Conservation (phyloP, 2,329 filamentous ascomycete species). For the Colletotrichum salicis region DNA sequence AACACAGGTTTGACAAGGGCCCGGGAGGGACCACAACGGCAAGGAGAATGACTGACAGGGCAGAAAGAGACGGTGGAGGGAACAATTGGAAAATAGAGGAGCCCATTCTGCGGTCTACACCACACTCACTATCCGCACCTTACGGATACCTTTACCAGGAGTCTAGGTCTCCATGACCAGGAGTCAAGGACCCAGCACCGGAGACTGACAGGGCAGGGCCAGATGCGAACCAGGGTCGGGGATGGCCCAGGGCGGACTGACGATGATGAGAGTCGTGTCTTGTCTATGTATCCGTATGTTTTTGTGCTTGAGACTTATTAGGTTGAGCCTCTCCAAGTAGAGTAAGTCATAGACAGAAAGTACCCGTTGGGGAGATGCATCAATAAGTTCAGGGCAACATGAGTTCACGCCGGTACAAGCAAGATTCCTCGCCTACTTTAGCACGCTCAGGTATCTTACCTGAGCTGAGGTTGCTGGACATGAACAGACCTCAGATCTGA, state of each 20-base stretch:
- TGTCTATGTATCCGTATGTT: background rate
- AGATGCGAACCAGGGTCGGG: background rate
- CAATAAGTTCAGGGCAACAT: too few relatives aligned
- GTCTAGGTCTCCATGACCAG: background rate
- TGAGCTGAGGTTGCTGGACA: background rate
- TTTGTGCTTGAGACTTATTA: background rate
- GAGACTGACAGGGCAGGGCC: constrained; percentile 10
- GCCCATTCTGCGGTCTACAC: background rate
- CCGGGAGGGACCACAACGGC: constrained; percentile 3
- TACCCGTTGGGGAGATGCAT: background rate
- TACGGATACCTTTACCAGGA: background rate
- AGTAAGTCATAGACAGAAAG: background rate
- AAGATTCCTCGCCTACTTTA: too few relatives aligned
- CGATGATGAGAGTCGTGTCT: background rate
- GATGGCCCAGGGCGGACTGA: background rate
- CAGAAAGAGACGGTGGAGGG: background rate
- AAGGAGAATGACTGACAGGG: constrained; percentile 9
- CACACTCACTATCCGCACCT: background rate
- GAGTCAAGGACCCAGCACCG: background rate
- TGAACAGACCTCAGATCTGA: constrained; percentile 1
- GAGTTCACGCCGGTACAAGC: too few relatives aligned
- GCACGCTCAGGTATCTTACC: background rate
- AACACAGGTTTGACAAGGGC: background rate
- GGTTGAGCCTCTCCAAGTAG: too few relatives aligned
- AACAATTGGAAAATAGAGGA: background rate